Percentiles rank a stretch among this genome's conserved stretches.
phyloP scores from a whole-genome alignment of 78 protist genomes.

The Dictyostelium capitatum region DNA sequence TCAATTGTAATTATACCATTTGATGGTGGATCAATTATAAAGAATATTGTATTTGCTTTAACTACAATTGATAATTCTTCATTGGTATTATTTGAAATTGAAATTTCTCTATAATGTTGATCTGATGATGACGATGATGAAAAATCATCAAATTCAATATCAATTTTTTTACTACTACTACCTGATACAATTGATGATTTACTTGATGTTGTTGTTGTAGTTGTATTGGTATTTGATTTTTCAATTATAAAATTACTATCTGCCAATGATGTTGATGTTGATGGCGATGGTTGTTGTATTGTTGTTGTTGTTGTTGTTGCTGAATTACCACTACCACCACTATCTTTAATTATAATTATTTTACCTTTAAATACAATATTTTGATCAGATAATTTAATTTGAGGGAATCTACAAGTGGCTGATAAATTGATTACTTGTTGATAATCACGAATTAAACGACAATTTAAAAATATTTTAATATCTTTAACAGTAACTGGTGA shows the following conservation, averaged over 20 bases:
- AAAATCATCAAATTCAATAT: conserved; percentile 35
- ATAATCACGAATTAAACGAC: conserved; percentile 70
- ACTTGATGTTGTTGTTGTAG: not conserved
- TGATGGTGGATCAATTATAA: conserved; percentile 5
- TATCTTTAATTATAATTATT: not conserved
- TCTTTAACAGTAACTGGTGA: conserved; percentile 23
- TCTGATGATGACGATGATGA: not conserved
- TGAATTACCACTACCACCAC: no score
- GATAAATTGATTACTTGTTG: conserved; percentile 41
- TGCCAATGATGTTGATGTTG: not conserved
- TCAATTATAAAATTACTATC: not conserved
- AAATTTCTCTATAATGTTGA: conserved; percentile 6
- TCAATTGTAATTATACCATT: not conserved
- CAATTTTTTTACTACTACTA: conserved; percentile 24
- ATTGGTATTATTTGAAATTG: conserved; percentile 31
- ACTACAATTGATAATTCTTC: not conserved
- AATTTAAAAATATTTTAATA: conserved; percentile 67
- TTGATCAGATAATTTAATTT: conserved; percentile 37
- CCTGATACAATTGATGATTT: not conserved
- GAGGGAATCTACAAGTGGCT: conserved; percentile 55
- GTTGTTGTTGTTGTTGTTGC: not conserved
- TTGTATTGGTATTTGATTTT: conserved; percentile 19
- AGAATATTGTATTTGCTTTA: conserved; percentile 17
- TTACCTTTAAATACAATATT: conserved; percentile 59
- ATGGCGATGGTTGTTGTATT: not conserved